Base-by-base conservation (phyloP, 2,329 filamentous ascomycete genomes). In the Beauveria caledonica region DNA sequence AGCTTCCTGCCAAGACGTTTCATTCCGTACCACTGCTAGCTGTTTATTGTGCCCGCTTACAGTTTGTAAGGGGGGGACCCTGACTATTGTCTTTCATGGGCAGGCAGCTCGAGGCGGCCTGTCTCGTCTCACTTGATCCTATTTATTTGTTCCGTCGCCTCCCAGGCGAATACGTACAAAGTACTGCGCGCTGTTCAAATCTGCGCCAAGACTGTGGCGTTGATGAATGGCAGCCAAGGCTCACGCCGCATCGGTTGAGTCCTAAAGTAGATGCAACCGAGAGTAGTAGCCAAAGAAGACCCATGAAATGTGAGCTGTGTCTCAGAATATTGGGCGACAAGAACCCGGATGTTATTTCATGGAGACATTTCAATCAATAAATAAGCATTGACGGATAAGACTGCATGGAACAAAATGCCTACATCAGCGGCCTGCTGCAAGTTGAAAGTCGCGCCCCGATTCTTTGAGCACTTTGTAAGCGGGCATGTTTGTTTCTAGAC, bases 211-310 rank as follows among this genome's bases (percentile, higher is more conserved):
- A 44, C 29, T 33, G 15, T 49, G 21, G 54, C 44, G 44, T 39
- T 42, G 44, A 58, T 44, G 23, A 11, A 33, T 23, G 21, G 6
- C 33, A 46, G 36, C 23, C 45, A 40, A 29, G 45, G 21, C 23
- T 13, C 21, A 23, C 55, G 55, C 55, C 46, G 44, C 46, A 58
- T 58, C 56, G 56, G 56, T 29, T 44, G 23, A 44, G 11, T 51
- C 45, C 46, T 4, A 50, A 58, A 58, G 56, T 33, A 58, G 56
- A 50, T 44, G 25, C 21, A 58, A 17, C 56, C 56, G 46, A 51
- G 15, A 48, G 54, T 8, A 29, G 40, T 17, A 13, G 5, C 5
- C 21, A 46, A 46, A 23, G 11, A 45, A 25, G 33, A 11, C 11
- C 4, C 33, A 36, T 46, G 44, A 25, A 45, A 3, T 25, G 8